These are phyloP conservation scores for Endogone sp. DNA, from an alignment of 192 early-diverging fungal genomes.

Conservation along the genomic window DNA sequence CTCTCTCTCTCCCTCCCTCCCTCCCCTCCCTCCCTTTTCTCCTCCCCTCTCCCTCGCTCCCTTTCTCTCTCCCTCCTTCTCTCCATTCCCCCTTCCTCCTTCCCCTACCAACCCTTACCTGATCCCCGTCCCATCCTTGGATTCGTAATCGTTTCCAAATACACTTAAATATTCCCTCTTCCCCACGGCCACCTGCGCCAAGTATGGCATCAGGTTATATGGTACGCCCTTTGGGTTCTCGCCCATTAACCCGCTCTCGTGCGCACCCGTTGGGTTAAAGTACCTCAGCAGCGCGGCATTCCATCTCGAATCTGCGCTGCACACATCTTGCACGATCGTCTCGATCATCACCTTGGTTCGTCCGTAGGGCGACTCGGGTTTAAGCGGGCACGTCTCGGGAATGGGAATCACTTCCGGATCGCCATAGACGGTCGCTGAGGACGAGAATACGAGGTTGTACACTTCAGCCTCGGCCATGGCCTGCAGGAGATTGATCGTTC, in stretches of 20 bases:
- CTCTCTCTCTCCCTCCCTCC: too few species aligned
- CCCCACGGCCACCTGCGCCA: constrained; percentile 83
- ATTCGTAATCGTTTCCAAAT: constrained; percentile 86
- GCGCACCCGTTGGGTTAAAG: constrained; percentile 91
- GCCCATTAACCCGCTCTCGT: constrained; percentile 80
- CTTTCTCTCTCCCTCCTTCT: too few species aligned
- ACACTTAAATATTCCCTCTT: constrained; percentile 73
- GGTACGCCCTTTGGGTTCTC: constrained; percentile 80
- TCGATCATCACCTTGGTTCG: constrained; percentile 88
- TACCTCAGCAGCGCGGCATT: constrained; percentile 50
- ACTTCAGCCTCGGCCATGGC: constrained; percentile 73
- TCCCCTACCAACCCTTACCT: not conserved
- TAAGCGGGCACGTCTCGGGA: constrained; percentile 26
- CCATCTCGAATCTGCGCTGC: constrained; percentile 50
- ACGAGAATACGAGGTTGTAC: constrained; percentile 90
- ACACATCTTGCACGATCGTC: constrained; percentile 66
- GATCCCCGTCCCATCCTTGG: constrained; percentile 77
- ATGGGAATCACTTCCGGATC: constrained; percentile 28
- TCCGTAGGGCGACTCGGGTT: constrained; percentile 86
- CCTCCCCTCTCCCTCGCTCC: too few species aligned
- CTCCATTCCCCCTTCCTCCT: too few species aligned
- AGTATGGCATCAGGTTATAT: constrained; percentile 85
- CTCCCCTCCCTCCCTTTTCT: too few species aligned
- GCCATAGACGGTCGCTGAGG: constrained; percentile 90
- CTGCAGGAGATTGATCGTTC: constrained; percentile 78